Evolutionary conservation across 2,329 filamentous ascomycete species (phyloP).

Genomic region (Colletotrichum horii): DNA sequence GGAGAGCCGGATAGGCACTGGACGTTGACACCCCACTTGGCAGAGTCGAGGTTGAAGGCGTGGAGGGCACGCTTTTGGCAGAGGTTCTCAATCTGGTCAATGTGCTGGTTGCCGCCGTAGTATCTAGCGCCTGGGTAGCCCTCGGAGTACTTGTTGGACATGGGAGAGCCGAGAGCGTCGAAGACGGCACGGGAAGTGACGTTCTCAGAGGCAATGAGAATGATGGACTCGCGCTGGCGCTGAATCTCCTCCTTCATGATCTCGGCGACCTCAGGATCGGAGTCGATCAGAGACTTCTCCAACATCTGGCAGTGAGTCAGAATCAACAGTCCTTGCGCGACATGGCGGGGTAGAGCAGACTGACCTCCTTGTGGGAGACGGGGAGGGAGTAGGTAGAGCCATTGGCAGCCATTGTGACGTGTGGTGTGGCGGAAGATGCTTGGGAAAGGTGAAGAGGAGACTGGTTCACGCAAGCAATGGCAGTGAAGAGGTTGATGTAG

Average conservation of each 20-base stretch:
- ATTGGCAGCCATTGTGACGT: constrained; percentile 43
- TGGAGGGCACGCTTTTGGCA: constrained; percentile 94
- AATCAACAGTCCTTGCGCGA: constrained; percentile 30
- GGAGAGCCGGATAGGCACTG: constrained; percentile 92
- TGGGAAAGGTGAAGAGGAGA: background rate
- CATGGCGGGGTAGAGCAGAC: constrained; percentile 26
- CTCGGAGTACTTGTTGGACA: constrained; percentile 99
- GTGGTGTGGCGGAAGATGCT: constrained; percentile 2
- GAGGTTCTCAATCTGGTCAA: constrained; percentile 92
- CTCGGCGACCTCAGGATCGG: constrained; percentile 90
- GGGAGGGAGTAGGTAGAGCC: constrained; percentile 57
- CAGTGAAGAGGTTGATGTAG: constrained; percentile 13
- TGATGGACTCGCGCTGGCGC: constrained; percentile 97
- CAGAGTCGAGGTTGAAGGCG: constrained; percentile 84
- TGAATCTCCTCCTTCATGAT: constrained; percentile 98
- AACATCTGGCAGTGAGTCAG: constrained; percentile 72
- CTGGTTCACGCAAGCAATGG: constrained; percentile 15
- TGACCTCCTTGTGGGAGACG: constrained; percentile 59
- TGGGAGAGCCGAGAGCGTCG: constrained; percentile 92
- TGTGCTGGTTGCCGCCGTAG: constrained; percentile 99
- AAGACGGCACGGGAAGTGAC: constrained; percentile 98
- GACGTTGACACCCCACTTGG: constrained; percentile 98
- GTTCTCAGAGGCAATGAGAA: constrained; percentile 99
- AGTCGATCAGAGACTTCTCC: constrained; percentile 90
- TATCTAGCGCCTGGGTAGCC: constrained; percentile 97